phyloP scores from a whole-genome alignment of 371 early-diverging fungal species.

The Apophysomyces variabilis region DNA sequence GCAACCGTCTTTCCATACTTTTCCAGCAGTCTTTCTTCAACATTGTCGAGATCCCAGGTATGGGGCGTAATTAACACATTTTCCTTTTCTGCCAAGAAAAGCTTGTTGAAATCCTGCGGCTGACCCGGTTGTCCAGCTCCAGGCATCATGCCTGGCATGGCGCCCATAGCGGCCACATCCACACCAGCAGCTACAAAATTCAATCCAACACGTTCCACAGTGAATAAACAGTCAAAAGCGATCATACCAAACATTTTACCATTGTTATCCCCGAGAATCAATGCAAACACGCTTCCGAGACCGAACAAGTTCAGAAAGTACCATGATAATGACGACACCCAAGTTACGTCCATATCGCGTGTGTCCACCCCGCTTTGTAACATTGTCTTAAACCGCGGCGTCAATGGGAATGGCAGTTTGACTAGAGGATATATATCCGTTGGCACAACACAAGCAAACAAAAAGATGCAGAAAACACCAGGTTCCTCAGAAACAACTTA shows the following conservation, averaged over 20 bases:
- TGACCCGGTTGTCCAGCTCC: slow-evolving; percentile 68
- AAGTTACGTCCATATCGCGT: slow-evolving; percentile 94
- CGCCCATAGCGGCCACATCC: slow-evolving; percentile 91
- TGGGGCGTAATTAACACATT: slow-evolving; percentile 84
- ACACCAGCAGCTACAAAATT: slow-evolving; percentile 75
- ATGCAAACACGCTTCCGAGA: slow-evolving; percentile 87
- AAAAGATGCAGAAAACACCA: not conserved
- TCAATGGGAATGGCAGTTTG: slow-evolving; percentile 95
- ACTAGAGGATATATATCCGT: slow-evolving; percentile 46
- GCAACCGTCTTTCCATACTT: slow-evolving; percentile 70
- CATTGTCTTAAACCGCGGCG: slow-evolving; percentile 96
- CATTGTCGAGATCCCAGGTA: slow-evolving; percentile 78
- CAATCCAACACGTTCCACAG: not conserved
- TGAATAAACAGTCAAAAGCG: not conserved
- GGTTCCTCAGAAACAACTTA: slow-evolving; percentile 42
- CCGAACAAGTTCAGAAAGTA: slow-evolving; percentile 98
- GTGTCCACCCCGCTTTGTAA: slow-evolving; percentile 96
- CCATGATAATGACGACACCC: slow-evolving; percentile 98
- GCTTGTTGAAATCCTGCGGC: slow-evolving; percentile 84
- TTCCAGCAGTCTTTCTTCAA: slow-evolving; percentile 83
- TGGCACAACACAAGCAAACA: not conserved
- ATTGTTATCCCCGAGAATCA: slow-evolving; percentile 91
- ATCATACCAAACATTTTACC: slow-evolving; percentile 41
- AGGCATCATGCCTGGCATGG: slow-evolving; percentile 48
- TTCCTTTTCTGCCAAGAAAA: slow-evolving; percentile 89